phyloP scores from a whole-genome alignment of 1,284 basidiomycete species.

The Leccinum subrobustum region DNA sequence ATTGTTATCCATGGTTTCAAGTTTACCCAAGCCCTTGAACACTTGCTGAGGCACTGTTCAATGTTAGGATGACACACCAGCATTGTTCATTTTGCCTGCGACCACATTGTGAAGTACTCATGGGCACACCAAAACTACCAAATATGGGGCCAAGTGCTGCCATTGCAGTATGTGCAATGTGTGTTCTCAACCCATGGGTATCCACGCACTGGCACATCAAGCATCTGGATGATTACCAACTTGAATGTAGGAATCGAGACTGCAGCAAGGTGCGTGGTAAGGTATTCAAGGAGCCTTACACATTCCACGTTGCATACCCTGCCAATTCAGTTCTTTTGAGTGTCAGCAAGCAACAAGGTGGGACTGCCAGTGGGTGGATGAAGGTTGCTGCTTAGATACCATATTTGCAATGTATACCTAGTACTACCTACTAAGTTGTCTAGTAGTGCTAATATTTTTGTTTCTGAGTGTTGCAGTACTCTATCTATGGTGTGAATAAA shows the following conservation, averaged over 20 bases:
- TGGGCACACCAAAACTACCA: background rate
- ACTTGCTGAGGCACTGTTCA: background rate
- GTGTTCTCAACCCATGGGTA: background rate
- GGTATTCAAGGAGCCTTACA: background rate
- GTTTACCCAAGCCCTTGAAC: background rate
- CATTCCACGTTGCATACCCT: background rate
- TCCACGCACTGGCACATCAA: background rate
- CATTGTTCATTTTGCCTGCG: background rate
- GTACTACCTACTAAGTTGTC: no score
- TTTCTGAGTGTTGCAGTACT: background rate
- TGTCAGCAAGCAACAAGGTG: background rate
- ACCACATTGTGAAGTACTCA: background rate
- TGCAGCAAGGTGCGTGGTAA: background rate
- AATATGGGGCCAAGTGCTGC: background rate
- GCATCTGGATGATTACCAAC: background rate
- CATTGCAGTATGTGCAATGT: background rate
- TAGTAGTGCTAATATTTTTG: background rate
- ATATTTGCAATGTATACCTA: background rate
- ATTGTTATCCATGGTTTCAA: background rate
- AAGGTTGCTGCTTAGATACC: background rate
- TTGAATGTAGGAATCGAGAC: background rate
- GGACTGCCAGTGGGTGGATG: background rate
- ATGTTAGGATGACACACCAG: background rate
- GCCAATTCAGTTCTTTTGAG: background rate
- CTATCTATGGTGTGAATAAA: background rate